A percentile compares a stretch with the other conserved stretches of the same genome.
These are phyloP conservation scores for Penicillium sp. DNA, from an alignment of 2,329 filamentous ascomycete genomes.

Conservation along the genomic window DNA sequence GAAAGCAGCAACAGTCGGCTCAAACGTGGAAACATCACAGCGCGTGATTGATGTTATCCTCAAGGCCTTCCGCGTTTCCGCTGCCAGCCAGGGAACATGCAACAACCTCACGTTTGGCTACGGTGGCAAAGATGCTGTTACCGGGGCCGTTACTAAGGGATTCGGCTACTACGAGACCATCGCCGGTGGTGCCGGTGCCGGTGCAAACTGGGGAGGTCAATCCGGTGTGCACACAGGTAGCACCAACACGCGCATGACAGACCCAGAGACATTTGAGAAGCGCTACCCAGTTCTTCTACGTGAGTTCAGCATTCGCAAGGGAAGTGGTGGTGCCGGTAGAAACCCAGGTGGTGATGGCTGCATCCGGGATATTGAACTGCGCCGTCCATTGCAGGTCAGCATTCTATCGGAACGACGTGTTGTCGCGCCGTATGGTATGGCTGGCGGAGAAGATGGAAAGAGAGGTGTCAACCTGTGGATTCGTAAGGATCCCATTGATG, in stretches of 20 bases:
- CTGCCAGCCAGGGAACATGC: constrained; percentile 73
- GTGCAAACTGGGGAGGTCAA: constrained; percentile 70
- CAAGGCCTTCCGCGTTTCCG: constrained; percentile 73
- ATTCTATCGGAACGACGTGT: constrained; percentile 76
- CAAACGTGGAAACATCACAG: constrained; percentile 75
- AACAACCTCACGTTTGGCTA: constrained; percentile 86
- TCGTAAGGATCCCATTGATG: constrained; percentile 60
- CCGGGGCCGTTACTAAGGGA: constrained; percentile 59
- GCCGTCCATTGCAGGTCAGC: constrained; percentile 72
- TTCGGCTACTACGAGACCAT: constrained; percentile 91
- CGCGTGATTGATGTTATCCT: constrained; percentile 80
- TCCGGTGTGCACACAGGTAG: constrained; percentile 78
- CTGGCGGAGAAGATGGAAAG: constrained; percentile 73
- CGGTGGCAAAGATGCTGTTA: constrained; percentile 60
- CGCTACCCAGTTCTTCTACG: constrained; percentile 72
- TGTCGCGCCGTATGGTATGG: constrained; percentile 74
- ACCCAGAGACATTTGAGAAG: constrained; percentile 76
- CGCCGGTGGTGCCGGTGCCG: constrained; percentile 73
- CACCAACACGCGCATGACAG: constrained; percentile 84
- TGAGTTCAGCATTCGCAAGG: constrained; percentile 64
- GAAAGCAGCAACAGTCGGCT: constrained; percentile 75
- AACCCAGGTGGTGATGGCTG: constrained; percentile 73
- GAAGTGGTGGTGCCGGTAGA: constrained; percentile 63
- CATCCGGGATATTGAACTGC: constrained; percentile 77
- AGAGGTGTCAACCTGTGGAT: constrained; percentile 88